phyloP scores from a whole-genome alignment of 179 eudicot species.

The Drosera spatulata region DNA sequence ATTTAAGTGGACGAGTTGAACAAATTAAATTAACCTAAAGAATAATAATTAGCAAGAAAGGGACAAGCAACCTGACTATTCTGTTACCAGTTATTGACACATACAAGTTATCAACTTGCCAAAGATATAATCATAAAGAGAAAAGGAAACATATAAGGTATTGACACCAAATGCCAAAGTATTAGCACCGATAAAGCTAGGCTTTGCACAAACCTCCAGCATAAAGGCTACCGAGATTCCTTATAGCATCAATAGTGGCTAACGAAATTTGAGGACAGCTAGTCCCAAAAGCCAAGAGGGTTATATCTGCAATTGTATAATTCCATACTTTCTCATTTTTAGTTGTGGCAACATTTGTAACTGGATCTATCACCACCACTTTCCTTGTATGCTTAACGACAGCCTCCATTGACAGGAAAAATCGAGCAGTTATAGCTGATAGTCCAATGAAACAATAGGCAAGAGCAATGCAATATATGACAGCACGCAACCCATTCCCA shows the following conservation, averaged over 20 bases:
- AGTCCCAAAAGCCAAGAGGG: slow-evolving; percentile 81
- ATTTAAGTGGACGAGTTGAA: too few species aligned
- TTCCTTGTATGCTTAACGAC: slow-evolving; percentile 71
- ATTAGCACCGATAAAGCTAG: neutral
- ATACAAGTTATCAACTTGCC: neutral
- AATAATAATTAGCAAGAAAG: neutral
- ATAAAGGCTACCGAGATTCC: slow-evolving; percentile 57
- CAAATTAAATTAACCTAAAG: neutral
- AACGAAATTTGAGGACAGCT: slow-evolving; percentile 92
- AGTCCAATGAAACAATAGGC: slow-evolving; percentile 82
- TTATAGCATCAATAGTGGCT: slow-evolving; percentile 81
- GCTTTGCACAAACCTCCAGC: slow-evolving; percentile 72
- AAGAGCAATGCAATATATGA: slow-evolving; percentile 48
- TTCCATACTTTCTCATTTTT: slow-evolving; percentile 78
- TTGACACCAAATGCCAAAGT: too few species aligned
- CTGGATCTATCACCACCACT: slow-evolving; percentile 58
- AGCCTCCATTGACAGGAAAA: slow-evolving; percentile 83
- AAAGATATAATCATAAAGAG: neutral
- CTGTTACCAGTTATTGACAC: neutral
- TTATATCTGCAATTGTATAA: slow-evolving; percentile 78
- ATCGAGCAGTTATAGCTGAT: slow-evolving; percentile 76
- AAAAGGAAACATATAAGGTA: neutral
- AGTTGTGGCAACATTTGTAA: slow-evolving; percentile 31
- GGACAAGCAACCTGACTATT: neutral
- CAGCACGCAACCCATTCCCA: slow-evolving; percentile 38